A percentile compares a stretch with the other conserved stretches of the same genome.
phyloP scores from a whole-genome alignment of 208 protist species.

The Acanthamoeba triangularis region DNA sequence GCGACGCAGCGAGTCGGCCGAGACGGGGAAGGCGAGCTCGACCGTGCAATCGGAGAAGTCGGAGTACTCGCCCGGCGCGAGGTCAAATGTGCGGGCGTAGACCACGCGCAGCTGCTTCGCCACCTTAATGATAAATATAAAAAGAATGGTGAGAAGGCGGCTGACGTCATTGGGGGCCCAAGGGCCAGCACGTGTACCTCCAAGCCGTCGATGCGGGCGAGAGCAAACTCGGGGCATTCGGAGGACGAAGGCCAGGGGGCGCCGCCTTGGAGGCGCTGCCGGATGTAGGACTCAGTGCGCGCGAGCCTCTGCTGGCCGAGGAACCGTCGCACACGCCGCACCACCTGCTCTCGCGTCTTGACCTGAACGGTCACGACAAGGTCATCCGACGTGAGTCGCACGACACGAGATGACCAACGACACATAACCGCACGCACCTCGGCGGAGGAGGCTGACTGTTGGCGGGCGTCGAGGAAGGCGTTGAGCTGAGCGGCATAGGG shows the following conservation, averaged over 20 bases:
- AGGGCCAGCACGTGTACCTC: not conserved
- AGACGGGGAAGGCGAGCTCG: not conserved
- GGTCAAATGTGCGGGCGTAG: not conserved
- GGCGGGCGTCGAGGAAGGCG: not conserved
- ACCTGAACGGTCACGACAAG: too few species aligned
- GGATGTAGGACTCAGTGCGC: not conserved
- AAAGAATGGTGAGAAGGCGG: too few species aligned
- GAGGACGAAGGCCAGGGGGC: not conserved
- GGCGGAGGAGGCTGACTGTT: too few species aligned
- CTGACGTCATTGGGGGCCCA: not conserved
- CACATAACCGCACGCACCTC: too few species aligned
- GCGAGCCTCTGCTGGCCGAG: not conserved
- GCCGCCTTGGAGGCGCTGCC: not conserved
- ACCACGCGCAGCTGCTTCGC: not conserved
- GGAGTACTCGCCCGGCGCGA: not conserved
- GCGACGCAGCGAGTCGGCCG: not conserved
- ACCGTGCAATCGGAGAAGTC: not conserved
- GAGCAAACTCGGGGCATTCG: not conserved
- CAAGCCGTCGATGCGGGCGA: not conserved
- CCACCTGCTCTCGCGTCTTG: not conserved
- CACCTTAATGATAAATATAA: not conserved
- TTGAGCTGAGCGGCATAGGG: not conserved
- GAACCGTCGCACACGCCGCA: not conserved
- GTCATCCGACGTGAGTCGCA: not conserved
- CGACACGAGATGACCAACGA: too few species aligned